Base-by-base conservation (phyloP, 192 early-diverging fungal genomes). In the Backusella sp. region DNA sequence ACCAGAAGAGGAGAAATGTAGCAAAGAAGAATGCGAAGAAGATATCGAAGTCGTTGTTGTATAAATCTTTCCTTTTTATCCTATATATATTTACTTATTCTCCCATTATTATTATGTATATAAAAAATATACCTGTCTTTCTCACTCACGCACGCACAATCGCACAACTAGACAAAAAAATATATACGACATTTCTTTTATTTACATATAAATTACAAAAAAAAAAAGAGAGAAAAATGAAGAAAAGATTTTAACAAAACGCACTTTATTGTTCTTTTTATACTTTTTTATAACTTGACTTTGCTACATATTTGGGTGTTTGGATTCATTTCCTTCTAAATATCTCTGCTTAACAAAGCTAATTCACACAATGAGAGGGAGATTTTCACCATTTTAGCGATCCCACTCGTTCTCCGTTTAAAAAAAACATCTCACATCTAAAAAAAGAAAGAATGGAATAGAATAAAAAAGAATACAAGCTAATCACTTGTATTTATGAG, bases 1-100 rank as follows among this genome's bases (percentile, higher is more conserved):
- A 28, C 56, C 56, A 62, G 76, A 77, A 71, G 70, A 67, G 14
- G 71, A 77, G 66, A 56, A 62, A 36, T 56, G 53, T 73, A 66
- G 53, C 19, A 39, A 73, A 65, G 68, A 69, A 41, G 68, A 69
- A 39, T 62, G 56, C 56, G 68, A 69, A 69, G 68, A 69, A 69
- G 68, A 69, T 37, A 26, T 69, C 37, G 68, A 69, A 69, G 68
- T 69, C 9, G 68, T 39, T 39, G 37, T 69, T 69, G 68, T 69
- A 23, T 69, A 69, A 62, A 28, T 28, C 11, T 28, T 62, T 62
- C 9, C 23, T 9, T 11, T 32, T 59, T 23, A 21, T 28, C 26
- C 26, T 62, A 59, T 59, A 62, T 62, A 21, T 62, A 28, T 62
- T 62, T 62, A 56, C 5, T 56, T 56, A 56, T 62, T 62, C 26